phyloP scores from a whole-genome alignment of 2,329 filamentous ascomycete species.

The Cadophora malorum region DNA sequence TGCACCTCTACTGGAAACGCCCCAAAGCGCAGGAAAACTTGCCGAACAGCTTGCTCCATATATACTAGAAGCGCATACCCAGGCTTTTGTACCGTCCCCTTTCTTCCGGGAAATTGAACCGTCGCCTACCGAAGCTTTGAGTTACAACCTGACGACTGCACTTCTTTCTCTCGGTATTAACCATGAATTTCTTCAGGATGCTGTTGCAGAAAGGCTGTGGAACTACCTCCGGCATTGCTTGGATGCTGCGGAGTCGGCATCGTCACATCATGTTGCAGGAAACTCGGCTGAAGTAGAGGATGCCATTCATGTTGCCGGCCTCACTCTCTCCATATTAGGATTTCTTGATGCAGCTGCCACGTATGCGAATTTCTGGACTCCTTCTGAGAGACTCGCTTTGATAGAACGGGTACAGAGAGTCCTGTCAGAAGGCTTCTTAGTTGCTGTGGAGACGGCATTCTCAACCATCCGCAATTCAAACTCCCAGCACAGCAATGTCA shows the following conservation, averaged over 20 bases:
- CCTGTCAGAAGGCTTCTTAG: slow-evolving; percentile 83
- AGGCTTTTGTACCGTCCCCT: slow-evolving; percentile 79
- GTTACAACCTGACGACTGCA: slow-evolving; percentile 79
- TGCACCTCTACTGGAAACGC: slow-evolving; percentile 74
- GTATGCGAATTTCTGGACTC: slow-evolving; percentile 81
- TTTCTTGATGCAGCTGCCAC: slow-evolving; percentile 85
- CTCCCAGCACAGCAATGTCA: slow-evolving; percentile 67
- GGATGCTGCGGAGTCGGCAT: slow-evolving; percentile 62
- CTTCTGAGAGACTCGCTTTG: slow-evolving; percentile 74
- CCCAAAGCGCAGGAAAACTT: slow-evolving; percentile 78
- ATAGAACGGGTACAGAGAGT: slow-evolving; percentile 75
- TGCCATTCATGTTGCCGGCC: slow-evolving; percentile 72
- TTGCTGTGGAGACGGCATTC: slow-evolving; percentile 86
- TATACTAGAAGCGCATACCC: slow-evolving; percentile 81
- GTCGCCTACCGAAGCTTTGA: slow-evolving; percentile 86
- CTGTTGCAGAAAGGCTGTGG: slow-evolving; percentile 70
- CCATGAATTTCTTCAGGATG: slow-evolving; percentile 71
- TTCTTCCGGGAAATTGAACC: slow-evolving; percentile 84
- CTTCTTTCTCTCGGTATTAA: slow-evolving; percentile 81
- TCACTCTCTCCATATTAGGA: slow-evolving; percentile 85
- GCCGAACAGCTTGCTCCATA: slow-evolving; percentile 83
- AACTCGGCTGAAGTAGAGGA: slow-evolving; percentile 60
- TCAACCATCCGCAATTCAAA: slow-evolving; percentile 87
- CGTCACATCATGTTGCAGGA: slow-evolving; percentile 59
- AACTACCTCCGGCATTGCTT: slow-evolving; percentile 76